phyloP scores from a whole-genome alignment of 257 asterid species.

The Solanum bulbocastanum region DNA sequence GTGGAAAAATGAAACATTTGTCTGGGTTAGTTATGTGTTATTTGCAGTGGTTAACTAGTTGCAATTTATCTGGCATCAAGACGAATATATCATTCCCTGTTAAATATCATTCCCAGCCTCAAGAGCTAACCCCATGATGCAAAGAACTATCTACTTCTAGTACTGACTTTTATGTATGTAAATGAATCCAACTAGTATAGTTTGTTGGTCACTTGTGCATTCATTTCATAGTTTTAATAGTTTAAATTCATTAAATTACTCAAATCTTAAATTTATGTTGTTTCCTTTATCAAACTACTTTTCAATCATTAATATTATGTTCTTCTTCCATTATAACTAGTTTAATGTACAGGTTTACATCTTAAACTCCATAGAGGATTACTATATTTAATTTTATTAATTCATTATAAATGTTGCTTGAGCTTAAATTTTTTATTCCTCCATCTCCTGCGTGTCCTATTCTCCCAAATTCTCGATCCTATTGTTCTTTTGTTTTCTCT shows the following conservation, averaged over 20 bases:
- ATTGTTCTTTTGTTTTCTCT: background rate
- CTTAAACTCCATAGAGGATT: background rate
- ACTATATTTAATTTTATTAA: background rate
- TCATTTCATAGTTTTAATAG: background rate
- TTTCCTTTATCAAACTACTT: background rate
- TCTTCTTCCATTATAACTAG: background rate
- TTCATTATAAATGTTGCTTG: background rate
- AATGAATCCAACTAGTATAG: background rate
- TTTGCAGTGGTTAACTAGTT: background rate
- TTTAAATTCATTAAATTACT: background rate
- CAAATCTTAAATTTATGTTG: background rate
- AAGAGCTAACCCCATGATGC: background rate
- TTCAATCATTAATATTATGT: background rate
- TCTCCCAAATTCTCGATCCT: background rate
- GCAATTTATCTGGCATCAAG: background rate
- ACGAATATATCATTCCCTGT: background rate
- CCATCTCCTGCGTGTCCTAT: background rate
- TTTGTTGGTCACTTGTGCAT: background rate
- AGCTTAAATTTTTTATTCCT: background rate
- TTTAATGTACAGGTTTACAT: background rate
- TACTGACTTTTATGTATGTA: background rate
- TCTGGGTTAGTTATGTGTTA: background rate
- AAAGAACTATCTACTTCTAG: background rate
- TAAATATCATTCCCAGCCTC: background rate
- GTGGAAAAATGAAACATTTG: background rate